Evolutionary conservation across 768 basidiomycete species (phyloP), one percentile per base, ranked within the genome.

Genomic region (Pleurotus eryngii): DNA sequence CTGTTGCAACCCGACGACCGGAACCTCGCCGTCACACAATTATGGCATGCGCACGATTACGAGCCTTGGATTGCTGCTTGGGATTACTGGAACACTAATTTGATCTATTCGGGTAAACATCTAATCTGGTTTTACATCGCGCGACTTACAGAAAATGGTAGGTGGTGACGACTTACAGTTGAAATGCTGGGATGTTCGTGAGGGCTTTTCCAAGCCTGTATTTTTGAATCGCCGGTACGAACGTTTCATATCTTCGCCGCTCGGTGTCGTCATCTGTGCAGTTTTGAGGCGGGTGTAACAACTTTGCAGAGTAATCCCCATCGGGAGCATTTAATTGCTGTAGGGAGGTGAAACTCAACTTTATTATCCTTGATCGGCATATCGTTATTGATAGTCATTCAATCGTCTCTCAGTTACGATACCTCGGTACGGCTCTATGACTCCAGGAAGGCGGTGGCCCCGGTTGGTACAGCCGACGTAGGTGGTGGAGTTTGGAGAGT

Each of bases 401-500:
- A 35, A 35, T 35, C 30, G 30, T 35, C 18, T 37, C 26, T 42
- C 38, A 97, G 95, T 68, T 99, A 99, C 69, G 87, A 97, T 72
- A 79, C 81, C 60, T 82, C 76, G 6, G 83, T 99, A 14, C 83
- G 83, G 2, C 70, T 98, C 3, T 97, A 93, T 68, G 97, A 98
- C 70, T 77, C 75, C 0, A 86, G 96, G 3, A 88, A 85, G 48
- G 83, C 83, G 3, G 67, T 77, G 3, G 67, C 67, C 3, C 83
- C 91, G 0, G 61, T 98, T 11, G 67, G 72, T 0, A 73, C 79
- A 49, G 81, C 81, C 22, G 80, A 88, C 57, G 85, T 92, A 2
- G 93, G 92, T 9, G 97, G 97, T 11, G 97, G 97, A 2, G 90
- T 85, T 9, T 99, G 97, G 97, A 82, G 97, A 15, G 86, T 93